Base-by-base conservation (phyloP, 768 basidiomycete genomes). In the Scleroderma bovista region DNA sequence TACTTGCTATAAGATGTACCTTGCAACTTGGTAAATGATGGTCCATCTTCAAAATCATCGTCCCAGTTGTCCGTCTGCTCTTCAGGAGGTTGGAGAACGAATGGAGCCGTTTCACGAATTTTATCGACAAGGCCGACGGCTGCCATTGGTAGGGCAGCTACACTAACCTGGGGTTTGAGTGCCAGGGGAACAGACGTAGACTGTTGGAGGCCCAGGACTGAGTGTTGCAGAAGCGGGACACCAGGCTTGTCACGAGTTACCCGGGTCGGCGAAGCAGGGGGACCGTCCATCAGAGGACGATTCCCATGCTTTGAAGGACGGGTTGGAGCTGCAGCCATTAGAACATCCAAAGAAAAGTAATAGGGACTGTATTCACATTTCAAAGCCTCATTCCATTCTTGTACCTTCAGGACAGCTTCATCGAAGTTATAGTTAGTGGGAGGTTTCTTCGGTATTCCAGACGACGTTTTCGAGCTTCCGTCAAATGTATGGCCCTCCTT, bases 341-440 rank as follows among this genome's bases (percentile, higher is more conserved):
- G 48, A 48, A 55, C 43, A 17, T 3, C 32, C 37, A 32, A 33
- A 16, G 45, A 15, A 47, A 47, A 31, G 39, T 11, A 46, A 57
- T 40, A 19, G 68, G 68, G 45, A 43, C 16, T 26, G 42, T 4
- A 60, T 73, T 60, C 64, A 93, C 91, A 93, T 69, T 90, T 93
- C 51, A 98, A 72, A 1, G 94, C 95, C 65, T 97, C 91, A 60
- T 99, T 99, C 94, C 95, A 99, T 67, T 97, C 92, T 67, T 97
- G 95, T 22, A 99, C 95, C 64, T 90, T 84, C 57, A 92, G 74
- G 31, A 99, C 90, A 17, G 89, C 93, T 60, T 97, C 91, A 56
- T 98, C 93, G 59, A 86, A 96, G 61, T 90, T 90, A 63, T 88
- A 91, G 60, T 89, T 93, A 60, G 83, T 84, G 44, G 72, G 51